Base-by-base conservation (phyloP, 345 rosid species). In the Salix viminalis region DNA sequence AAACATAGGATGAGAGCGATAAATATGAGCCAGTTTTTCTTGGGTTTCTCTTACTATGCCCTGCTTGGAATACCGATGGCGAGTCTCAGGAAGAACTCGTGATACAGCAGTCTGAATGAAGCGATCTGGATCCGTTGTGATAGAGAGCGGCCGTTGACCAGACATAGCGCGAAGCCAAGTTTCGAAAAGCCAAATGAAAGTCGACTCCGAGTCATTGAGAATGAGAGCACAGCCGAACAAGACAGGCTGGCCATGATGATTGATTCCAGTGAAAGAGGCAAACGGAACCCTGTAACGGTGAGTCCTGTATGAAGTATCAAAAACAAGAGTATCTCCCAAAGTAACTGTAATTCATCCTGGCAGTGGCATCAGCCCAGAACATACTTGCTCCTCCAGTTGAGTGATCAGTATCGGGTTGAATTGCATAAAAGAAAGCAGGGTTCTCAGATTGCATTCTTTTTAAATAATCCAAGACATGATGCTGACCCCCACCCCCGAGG, bases 191-290 rank as follows among this genome's bases (percentile, higher is more conserved):
- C 93, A 90, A 34, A 83, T 82, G 68, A 88, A 87, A 0, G 91
- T 87, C 68, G 88, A 86, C 81, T 90, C 91, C 28, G 87, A 75
- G 60, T 90, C 93, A 70, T 85, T 84, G 16, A 88, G 79, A 62
- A 90, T 73, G 70, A 90, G 83, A 54, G 90, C 91, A 76, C 91
- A 90, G 28, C 93, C 93, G 44, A 88, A 87, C 34, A 90, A 76
- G 75, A 88, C 73, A 46, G 91, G 89, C 42, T 90, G 93, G 8
- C 91, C 93, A 61, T 90, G 93, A 82, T 90, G 93, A 70, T 88
- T 88, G 65, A 88, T 81, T 66, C 91, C 91, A 13, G 85, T 88
- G 77, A 88, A 88, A 10, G 91, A 84, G 13, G 88, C 91, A 73
- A 88, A 86, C 14, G 91, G 91, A 65, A 88, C 73, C 18, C 91